Evolutionary conservation across 495 filamentous ascomycete genomes (phyloP).

Genomic region (Lasiosphaeria ovina): DNA sequence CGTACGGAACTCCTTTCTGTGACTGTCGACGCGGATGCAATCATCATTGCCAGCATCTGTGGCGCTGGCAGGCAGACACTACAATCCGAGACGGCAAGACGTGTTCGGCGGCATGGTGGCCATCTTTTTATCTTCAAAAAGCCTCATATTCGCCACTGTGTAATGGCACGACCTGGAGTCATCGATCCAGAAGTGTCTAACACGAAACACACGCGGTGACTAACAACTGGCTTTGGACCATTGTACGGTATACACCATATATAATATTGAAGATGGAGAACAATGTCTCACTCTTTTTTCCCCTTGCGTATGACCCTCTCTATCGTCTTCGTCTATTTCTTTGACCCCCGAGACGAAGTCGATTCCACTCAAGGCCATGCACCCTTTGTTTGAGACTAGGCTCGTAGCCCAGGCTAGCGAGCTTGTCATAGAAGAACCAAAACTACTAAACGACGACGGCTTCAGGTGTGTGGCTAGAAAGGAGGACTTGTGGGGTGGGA

Average conservation of each 20-base stretch:
- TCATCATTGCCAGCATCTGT: conserved; percentile 66
- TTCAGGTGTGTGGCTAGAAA: conserved; percentile 46
- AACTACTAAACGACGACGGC: conserved; percentile 43
- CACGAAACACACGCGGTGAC: conserved; percentile 61
- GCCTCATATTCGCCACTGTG: conserved; percentile 74
- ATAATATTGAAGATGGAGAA: conserved; percentile 71
- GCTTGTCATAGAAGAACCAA: conserved; percentile 49
- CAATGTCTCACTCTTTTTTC: conserved; percentile 77
- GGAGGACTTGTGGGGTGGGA: conserved; percentile 19
- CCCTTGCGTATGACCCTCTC: conserved; percentile 66
- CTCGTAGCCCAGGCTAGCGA: conserved; percentile 56
- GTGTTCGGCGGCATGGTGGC: conserved; percentile 61
- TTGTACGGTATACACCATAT: conserved; percentile 70
- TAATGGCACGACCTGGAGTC: conserved; percentile 70
- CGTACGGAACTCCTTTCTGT: too few species aligned
- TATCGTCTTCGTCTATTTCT: conserved; percentile 60
- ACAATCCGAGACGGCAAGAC: too few species aligned
- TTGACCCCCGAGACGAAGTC: conserved; percentile 53
- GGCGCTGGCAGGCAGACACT: conserved; percentile 71
- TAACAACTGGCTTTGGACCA: conserved; percentile 74
- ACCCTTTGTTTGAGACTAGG: conserved; percentile 55
- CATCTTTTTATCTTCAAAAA: conserved; percentile 77
- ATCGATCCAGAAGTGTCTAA: conserved; percentile 64
- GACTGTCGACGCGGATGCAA: conserved; percentile 50
- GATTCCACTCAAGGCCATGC: conserved; percentile 54